These are phyloP conservation scores for Linum usitatissimum DNA, from an alignment of 345 rosid genomes.

Conservation along the genomic window DNA sequence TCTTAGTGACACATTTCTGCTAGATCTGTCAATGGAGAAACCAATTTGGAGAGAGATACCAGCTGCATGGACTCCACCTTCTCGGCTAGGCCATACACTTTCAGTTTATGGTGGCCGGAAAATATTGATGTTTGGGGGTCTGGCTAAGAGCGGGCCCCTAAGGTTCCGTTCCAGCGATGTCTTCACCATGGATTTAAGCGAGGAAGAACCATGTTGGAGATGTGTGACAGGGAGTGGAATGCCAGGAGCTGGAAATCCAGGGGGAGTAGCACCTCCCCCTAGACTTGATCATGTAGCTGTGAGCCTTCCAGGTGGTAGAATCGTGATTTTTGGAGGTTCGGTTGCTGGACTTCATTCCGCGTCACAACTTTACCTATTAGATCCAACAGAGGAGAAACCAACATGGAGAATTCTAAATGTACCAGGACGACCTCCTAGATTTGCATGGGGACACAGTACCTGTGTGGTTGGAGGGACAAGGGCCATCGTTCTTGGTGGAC, in stretches of 20 bases:
- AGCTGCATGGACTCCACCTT: slow-evolving; percentile 84
- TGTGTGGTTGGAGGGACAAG: slow-evolving; percentile 91
- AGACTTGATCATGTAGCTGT: slow-evolving; percentile 87
- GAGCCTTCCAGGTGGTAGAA: slow-evolving; percentile 71
- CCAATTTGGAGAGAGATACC: slow-evolving; percentile 87
- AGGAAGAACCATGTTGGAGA: slow-evolving; percentile 84
- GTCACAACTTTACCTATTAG: slow-evolving; percentile 76
- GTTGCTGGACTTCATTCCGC: slow-evolving; percentile 89
- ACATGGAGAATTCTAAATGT: slow-evolving; percentile 82
- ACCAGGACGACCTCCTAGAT: slow-evolving; percentile 68
- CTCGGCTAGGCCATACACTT: slow-evolving; percentile 70
- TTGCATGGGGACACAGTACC: slow-evolving; percentile 93
- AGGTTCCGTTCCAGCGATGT: slow-evolving; percentile 81
- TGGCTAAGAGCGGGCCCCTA: slow-evolving; percentile 80
- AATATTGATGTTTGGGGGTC: slow-evolving; percentile 82
- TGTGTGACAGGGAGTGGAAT: slow-evolving; percentile 70
- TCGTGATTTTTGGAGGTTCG: slow-evolving; percentile 74
- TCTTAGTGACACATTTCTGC: slow-evolving; percentile 77
- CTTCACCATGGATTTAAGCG: slow-evolving; percentile 78
- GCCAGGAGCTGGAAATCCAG: slow-evolving; percentile 84
- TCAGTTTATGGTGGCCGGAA: slow-evolving; percentile 78
- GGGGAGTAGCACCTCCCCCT: slow-evolving; percentile 83
- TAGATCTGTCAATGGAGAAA: slow-evolving; percentile 78
- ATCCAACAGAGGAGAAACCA: slow-evolving; percentile 82
- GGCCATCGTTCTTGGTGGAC: slow-evolving; percentile 80